phyloP scores from a whole-genome alignment of 306 rosid genomes.

The Quercus variabilis region DNA sequence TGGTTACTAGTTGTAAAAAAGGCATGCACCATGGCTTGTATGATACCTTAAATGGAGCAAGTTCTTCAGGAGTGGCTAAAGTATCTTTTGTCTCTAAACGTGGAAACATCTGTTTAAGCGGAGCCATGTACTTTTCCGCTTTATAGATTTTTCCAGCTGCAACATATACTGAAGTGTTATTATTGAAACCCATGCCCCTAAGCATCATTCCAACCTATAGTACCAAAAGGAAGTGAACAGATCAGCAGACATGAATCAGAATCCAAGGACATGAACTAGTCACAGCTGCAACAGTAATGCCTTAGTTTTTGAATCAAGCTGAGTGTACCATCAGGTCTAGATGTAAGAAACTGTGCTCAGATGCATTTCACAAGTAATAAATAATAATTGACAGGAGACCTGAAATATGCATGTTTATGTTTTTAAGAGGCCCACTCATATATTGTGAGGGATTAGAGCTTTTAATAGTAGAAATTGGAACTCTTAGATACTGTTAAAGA shows the following conservation, averaged over 20 bases:
- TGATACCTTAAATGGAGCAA: constrained; percentile 75
- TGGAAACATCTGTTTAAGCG: constrained; percentile 95
- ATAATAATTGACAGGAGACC: background rate
- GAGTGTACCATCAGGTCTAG: background rate
- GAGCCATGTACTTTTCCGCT: constrained; percentile 83
- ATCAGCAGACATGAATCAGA: background rate
- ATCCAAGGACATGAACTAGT: background rate
- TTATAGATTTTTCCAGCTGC: constrained; percentile 92
- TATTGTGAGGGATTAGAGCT: background rate
- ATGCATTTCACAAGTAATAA: background rate
- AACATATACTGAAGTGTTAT: constrained; percentile 75
- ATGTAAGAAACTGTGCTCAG: background rate
- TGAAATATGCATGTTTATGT: background rate
- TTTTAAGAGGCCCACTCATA: background rate
- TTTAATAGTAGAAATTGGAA: background rate
- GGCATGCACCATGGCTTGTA: constrained; percentile 12
- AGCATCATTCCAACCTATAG: constrained; percentile 96
- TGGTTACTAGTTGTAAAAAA: background rate
- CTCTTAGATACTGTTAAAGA: background rate
- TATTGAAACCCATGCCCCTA: constrained; percentile 96
- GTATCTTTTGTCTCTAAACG: constrained; percentile 81
- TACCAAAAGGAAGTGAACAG: constrained; percentile 14
- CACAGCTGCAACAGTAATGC: background rate
- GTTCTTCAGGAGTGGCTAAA: constrained; percentile 75
- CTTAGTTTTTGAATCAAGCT: background rate